Evolutionary conservation across 2,329 filamentous ascomycete species (phyloP).

Genomic region (Aspergillus aculeatinus): DNA sequence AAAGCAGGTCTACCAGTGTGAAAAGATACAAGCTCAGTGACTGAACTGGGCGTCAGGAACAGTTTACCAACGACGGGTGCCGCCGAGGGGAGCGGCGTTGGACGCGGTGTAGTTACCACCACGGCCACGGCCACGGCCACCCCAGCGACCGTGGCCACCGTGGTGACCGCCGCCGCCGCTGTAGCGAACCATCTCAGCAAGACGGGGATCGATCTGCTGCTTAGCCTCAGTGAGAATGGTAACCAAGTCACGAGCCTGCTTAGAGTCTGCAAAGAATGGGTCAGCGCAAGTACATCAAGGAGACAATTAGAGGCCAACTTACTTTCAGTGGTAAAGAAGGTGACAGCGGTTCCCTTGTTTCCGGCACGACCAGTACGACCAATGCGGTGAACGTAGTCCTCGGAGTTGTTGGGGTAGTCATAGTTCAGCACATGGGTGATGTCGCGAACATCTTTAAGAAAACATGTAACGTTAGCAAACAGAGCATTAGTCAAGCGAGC

Average conservation of each 20-base stretch:
- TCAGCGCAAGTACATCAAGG: not conserved
- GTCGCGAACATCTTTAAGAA: slow-evolving; percentile 93
- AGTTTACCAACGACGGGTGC: slow-evolving; percentile 57
- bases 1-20: slow-evolving; percentile 32
- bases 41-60: slow-evolving; percentile 22
- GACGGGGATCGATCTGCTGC: slow-evolving; percentile 94
- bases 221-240: slow-evolving; percentile 91
- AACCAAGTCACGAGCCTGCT: slow-evolving; percentile 96
- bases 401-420: slow-evolving; percentile 95
- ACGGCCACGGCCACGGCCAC: slow-evolving; percentile 50
- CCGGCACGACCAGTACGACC: slow-evolving; percentile 71
- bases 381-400: slow-evolving; percentile 69
- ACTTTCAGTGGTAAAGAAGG: slow-evolving; percentile 99
- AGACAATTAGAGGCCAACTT: slow-evolving; percentile 48
- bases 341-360: slow-evolving; percentile 92
- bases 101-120: slow-evolving; percentile 56
- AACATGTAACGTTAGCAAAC: slow-evolving; percentile 71
- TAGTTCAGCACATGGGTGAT: slow-evolving; percentile 99
- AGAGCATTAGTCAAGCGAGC: slow-evolving; percentile 51
- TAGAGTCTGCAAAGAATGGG: slow-evolving; percentile 62
- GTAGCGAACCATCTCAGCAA: slow-evolving; percentile 94
- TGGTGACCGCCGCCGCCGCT: slow-evolving; percentile 75
- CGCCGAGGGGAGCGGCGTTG: slow-evolving; percentile 59
- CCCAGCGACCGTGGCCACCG: slow-evolving; percentile 54
- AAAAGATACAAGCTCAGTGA: slow-evolving; percentile 30